These are phyloP conservation scores for Tuber microsphaerosporum DNA, from an alignment of 495 filamentous ascomycete genomes.

Conservation along the genomic window DNA sequence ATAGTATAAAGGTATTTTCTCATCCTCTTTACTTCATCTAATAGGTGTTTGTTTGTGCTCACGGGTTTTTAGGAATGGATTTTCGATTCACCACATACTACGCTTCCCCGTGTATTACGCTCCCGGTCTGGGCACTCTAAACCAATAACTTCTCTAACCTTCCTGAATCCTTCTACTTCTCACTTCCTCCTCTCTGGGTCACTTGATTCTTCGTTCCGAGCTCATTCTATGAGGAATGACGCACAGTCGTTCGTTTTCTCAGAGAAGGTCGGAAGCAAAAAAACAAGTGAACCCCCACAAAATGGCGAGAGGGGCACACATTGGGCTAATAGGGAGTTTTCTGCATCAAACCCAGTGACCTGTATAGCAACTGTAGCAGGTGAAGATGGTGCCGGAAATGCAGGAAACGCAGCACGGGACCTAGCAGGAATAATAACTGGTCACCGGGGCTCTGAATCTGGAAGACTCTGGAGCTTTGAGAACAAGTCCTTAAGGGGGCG, in stretches of 20 bases:
- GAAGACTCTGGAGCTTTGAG: slow-evolving; percentile 90
- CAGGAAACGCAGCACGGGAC: slow-evolving; percentile 63
- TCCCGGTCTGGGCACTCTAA: slow-evolving; percentile 78
- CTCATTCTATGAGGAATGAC: slow-evolving; percentile 86
- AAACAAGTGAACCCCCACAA: slow-evolving; percentile 73
- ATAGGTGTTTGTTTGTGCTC: slow-evolving; percentile 6
- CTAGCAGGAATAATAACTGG: slow-evolving; percentile 97
- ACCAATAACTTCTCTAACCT: slow-evolving; percentile 68
- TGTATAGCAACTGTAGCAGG: slow-evolving; percentile 85
- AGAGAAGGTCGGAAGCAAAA: slow-evolving; percentile 67
- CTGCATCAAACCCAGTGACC: slow-evolving; percentile 78
- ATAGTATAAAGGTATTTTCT: slow-evolving; percentile 60
- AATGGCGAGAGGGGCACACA: slow-evolving; percentile 47
- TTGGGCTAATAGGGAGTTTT: slow-evolving; percentile 56
- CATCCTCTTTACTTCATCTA: not conserved
- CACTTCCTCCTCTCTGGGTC: slow-evolving; percentile 94
- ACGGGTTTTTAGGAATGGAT: slow-evolving; percentile 34
- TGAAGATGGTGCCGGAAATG: slow-evolving; percentile 65
- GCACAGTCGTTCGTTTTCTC: slow-evolving; percentile 90
- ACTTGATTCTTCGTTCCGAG: slow-evolving; percentile 83
- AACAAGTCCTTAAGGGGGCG: slow-evolving; percentile 83
- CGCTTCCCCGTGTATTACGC: slow-evolving; percentile 76
- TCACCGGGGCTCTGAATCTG: slow-evolving; percentile 76
- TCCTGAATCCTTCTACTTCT: slow-evolving; percentile 68
- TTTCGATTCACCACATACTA: slow-evolving; percentile 45